Conservation (phyloP, 192 early-diverging fungal species). For the Coemansia erecta region DNA sequence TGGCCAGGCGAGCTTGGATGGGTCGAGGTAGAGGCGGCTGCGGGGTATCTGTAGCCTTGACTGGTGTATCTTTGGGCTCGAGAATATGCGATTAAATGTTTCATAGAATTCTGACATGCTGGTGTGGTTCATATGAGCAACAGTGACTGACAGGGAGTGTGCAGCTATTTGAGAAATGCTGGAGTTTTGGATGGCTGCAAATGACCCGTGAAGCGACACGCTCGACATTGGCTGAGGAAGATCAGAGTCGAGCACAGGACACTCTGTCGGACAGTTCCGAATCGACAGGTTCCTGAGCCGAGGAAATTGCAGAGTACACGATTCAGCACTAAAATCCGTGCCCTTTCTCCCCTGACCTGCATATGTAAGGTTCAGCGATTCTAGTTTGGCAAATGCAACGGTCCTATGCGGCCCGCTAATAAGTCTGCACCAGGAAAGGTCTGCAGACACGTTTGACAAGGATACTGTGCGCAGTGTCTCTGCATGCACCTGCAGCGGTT, state of each 20-base stretch:
- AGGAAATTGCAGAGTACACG: slow-evolving; percentile 1
- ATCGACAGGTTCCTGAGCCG: not conserved
- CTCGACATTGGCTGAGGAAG: not conserved
- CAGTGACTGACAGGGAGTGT: too few species aligned
- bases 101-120: not conserved
- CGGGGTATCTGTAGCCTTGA: not conserved
- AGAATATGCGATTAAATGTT: not conserved
- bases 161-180: too few species aligned
- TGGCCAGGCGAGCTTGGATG: not conserved
- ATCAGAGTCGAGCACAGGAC: not conserved
- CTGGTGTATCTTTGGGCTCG: not conserved
- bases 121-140: not conserved
- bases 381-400: not conserved
- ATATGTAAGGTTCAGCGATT: not conserved
- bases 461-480: not conserved
- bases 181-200: not conserved
- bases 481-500: not conserved
- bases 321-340: not conserved
- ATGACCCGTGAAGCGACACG: not conserved
- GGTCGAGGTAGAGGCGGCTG: not conserved
- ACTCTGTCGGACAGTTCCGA: not conserved
- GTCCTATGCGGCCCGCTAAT: not conserved
- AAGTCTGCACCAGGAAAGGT: slow-evolving; percentile 7
- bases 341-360: not conserved
- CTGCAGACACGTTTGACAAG: slow-evolving; percentile 2